Conservation (phyloP, 768 basidiomycete species). For the Pleurotus pulmonarius region DNA sequence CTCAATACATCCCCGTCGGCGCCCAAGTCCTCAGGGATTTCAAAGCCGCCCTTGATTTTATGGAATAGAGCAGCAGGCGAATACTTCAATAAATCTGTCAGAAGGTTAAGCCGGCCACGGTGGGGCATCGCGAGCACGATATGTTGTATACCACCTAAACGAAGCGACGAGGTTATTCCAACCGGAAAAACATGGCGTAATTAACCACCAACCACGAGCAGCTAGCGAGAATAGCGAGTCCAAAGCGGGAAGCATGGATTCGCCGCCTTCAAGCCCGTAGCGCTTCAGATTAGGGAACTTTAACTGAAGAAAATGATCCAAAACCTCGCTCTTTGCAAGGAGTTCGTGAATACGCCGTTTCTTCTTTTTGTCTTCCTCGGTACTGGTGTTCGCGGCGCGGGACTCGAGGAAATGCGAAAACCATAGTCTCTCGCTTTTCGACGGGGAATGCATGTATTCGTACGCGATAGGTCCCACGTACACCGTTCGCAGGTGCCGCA, state of each 20-base stretch:
- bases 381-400: constrained; percentile 23
- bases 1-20: constrained; percentile 85
- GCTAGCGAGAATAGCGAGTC: constrained; percentile 72
- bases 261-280: constrained; percentile 89
- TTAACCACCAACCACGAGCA: constrained; percentile 41
- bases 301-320: constrained; percentile 81
- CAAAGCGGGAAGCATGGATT: constrained; percentile 89
- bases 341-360: constrained; percentile 64
- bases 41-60: constrained; percentile 81
- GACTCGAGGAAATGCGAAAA: constrained; percentile 85
- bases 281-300: constrained; percentile 61
- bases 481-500: constrained; percentile 59
- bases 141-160: constrained; percentile 57
- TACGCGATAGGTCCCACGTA: constrained; percentile 88
- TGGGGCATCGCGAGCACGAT: constrained; percentile 86
- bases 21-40: constrained; percentile 61
- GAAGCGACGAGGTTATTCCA: constrained; percentile 12
- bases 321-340: constrained; percentile 71
- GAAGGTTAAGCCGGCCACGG: constrained; percentile 80
- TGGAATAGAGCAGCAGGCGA: constrained; percentile 72
- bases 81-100: constrained; percentile 72
- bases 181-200: not conserved
- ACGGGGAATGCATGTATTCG: constrained; percentile 89
- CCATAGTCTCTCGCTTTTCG: constrained; percentile 84
- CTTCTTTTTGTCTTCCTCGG: constrained; percentile 24